Evolutionary conservation across 306 rosid genomes (phyloP).

Genomic region (Quercus wislizeni): DNA sequence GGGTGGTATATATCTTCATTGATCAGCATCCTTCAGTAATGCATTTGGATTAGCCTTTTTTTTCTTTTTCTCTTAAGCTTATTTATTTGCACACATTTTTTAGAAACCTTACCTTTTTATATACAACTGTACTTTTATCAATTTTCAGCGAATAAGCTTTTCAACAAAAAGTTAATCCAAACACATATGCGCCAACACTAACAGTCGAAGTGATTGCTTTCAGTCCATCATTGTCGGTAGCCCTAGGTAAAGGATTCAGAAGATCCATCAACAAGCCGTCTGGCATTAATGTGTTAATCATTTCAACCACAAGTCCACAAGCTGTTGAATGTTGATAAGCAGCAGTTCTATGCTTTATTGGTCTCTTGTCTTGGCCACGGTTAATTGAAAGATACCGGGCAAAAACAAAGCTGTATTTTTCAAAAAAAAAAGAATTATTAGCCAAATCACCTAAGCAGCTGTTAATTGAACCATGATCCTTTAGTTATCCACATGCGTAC

Average conservation of each 20-base stretch:
- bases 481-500: neutral
- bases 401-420: conserved; percentile 31
- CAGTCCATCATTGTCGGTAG: too few relatives aligned
- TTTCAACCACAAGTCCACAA: neutral
- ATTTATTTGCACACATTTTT: too few relatives aligned
- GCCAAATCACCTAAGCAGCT: neutral
- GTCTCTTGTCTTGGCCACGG: conserved; percentile 1
- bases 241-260: neutral
- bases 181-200: neutral
- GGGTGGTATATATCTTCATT: too few relatives aligned
- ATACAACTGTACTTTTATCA: too few relatives aligned
- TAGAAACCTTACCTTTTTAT: too few relatives aligned
- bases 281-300: neutral
- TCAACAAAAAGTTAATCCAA: too few relatives aligned
- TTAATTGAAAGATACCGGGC: conserved; percentile 25
- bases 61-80: too few relatives aligned
- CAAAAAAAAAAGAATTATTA: neutral
- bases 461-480: neutral
- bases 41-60: too few relatives aligned
- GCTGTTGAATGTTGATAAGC: neutral
- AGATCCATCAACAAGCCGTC: neutral
- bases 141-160: too few relatives aligned
- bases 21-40: too few relatives aligned
- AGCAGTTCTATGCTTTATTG: neutral
- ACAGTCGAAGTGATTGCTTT: neutral